phyloP scores from a whole-genome alignment of 768 basidiomycete genomes.

The Daedalea quercina region DNA sequence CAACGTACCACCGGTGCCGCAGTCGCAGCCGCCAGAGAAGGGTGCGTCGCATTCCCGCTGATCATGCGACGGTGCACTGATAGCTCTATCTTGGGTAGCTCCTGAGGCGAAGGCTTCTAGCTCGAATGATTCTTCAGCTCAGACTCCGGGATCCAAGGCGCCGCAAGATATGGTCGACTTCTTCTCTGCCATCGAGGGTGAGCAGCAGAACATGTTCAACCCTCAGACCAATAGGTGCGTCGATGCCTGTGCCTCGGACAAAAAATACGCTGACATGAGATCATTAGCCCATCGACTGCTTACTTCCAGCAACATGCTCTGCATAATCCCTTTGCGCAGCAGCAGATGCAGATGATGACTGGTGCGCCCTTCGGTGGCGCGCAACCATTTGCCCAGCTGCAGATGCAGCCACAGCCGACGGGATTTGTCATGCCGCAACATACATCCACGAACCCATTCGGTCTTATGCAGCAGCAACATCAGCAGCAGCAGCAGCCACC shows the following conservation, averaged over 20 bases:
- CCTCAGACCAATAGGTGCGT: conserved; percentile 52
- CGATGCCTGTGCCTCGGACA: background rate
- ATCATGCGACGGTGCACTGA: background rate
- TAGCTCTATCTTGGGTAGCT: conserved; percentile 3
- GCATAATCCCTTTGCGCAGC: conserved; percentile 74
- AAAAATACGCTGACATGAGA: conserved; percentile 1
- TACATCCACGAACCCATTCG: conserved; percentile 38
- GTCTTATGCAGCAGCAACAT: conserved; percentile 27
- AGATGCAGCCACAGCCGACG: conserved; percentile 39
- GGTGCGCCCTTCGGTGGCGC: conserved; percentile 29
- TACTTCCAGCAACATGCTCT: conserved; percentile 53
- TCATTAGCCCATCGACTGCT: conserved; percentile 36
- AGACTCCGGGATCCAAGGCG: conserved; percentile 24
- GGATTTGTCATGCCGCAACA: conserved; percentile 26
- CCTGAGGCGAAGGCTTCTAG: conserved; percentile 11
- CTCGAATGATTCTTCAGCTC: conserved; percentile 3
- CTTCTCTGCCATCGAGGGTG: conserved; percentile 81
- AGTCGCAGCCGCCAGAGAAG: conserved; percentile 18
- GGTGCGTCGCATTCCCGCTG: conserved; percentile 20
- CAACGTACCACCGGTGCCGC: conserved; percentile 8
- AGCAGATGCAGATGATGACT: conserved; percentile 34
- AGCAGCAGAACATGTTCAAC: conserved; percentile 68
- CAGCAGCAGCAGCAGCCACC: conserved; percentile 22
- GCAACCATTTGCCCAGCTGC: conserved; percentile 58
- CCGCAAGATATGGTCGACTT: conserved; percentile 71